phyloP scores from a whole-genome alignment of 2,329 filamentous ascomycete species.

The Epichloe typhina region DNA sequence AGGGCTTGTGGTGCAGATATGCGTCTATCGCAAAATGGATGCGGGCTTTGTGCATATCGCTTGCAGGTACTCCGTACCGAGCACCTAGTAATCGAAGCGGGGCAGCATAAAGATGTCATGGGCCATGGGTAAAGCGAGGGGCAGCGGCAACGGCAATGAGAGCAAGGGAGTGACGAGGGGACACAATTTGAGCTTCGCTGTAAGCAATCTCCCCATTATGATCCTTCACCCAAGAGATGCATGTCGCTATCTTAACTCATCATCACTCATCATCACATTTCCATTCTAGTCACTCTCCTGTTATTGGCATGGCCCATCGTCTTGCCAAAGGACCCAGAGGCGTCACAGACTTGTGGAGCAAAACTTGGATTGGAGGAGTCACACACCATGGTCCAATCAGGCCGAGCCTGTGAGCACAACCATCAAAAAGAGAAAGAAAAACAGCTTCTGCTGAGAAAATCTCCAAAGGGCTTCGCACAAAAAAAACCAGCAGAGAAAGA shows the following conservation, averaged over 20 bases:
- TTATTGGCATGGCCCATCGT: neutral
- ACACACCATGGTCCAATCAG: constrained; percentile 6
- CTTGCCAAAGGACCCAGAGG: constrained; percentile 1
- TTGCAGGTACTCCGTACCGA: constrained; percentile 13
- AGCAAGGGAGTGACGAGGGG: neutral
- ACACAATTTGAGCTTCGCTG: neutral
- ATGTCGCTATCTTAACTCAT: neutral
- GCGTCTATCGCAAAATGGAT: constrained; percentile 11
- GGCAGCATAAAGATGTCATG: constrained; percentile 8
- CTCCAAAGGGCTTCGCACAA: neutral
- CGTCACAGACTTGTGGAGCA: constrained; percentile 3
- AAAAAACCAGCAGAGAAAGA: neutral
- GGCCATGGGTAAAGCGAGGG: neutral
- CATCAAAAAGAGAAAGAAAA: neutral
- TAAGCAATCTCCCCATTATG: constrained; percentile 4
- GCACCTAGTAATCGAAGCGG: constrained; percentile 14
- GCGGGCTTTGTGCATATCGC: constrained; percentile 15
- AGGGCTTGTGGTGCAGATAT: constrained; percentile 25
- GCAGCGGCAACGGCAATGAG: no score
- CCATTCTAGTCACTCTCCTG: neutral
- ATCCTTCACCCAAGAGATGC: neutral
- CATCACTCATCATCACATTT: constrained; percentile 1
- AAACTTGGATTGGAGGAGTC: constrained; percentile 4
- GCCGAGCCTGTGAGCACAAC: neutral
- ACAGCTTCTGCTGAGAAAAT: neutral